These are phyloP conservation scores for Crepidotus variabilis DNA, from an alignment of 768 basidiomycete genomes.

Conservation along the genomic window DNA sequence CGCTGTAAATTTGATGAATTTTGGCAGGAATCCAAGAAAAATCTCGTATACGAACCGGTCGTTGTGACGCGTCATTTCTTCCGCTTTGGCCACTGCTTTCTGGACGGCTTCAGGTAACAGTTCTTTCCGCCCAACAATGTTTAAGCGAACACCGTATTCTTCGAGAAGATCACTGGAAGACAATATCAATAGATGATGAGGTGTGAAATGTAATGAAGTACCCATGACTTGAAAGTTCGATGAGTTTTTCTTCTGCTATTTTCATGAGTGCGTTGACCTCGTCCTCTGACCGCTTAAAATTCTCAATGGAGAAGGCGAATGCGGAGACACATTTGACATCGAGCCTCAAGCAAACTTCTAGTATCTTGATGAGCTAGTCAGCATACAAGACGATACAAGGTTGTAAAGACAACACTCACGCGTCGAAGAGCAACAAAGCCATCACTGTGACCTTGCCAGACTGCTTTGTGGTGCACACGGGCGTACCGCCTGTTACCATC, in stretches of 20 bases:
- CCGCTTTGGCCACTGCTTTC: constrained; percentile 63
- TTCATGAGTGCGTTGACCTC: constrained; percentile 89
- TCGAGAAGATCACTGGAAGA: constrained; percentile 68
- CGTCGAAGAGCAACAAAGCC: constrained; percentile 78
- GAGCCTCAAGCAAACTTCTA: constrained; percentile 84
- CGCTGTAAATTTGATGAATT: constrained; percentile 37
- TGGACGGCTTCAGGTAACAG: constrained; percentile 81
- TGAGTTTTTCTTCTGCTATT: constrained; percentile 73
- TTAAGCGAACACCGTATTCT: constrained; percentile 77
- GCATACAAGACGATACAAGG: background rate
- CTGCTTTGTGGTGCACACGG: constrained; percentile 55
- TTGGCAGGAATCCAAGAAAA: background rate
- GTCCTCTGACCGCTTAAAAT: constrained; percentile 82
- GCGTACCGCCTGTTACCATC: constrained; percentile 96
- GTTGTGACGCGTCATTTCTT: constrained; percentile 73
- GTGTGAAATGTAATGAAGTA: constrained; percentile 32
- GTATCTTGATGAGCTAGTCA: constrained; percentile 43
- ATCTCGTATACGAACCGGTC: constrained; percentile 42
- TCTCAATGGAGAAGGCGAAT: constrained; percentile 99
- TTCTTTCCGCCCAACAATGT: constrained; percentile 70
- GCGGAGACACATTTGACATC: constrained; percentile 80
- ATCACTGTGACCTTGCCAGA: constrained; percentile 76
- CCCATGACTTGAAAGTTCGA: constrained; percentile 81
- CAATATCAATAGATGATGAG: background rate
- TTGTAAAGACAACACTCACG: constrained; percentile 43